Evolutionary conservation across 2,329 filamentous ascomycete genomes (phyloP), one percentile per base, ranked within the genome.

Genomic region (Phymatotrichopsis omnivora): DNA sequence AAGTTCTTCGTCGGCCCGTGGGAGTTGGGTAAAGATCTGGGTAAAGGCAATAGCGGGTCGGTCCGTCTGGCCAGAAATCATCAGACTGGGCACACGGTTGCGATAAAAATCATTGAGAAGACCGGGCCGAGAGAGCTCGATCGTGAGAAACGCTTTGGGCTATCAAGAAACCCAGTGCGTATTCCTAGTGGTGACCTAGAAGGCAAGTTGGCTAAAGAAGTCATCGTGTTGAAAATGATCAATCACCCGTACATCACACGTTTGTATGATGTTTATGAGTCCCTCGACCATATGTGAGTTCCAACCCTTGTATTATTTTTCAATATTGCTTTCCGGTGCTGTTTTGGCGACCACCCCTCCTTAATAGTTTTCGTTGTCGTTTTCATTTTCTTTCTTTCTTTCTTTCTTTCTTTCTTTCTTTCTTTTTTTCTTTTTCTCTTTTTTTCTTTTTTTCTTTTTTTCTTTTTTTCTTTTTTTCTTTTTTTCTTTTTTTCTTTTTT

Each of bases 241-340:
- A 81, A 94, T 59, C 91, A 98, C 65, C 84, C 82, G 5, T 91
- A 96, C 62, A 89, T 96, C 58, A 87, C 95, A 64, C 85, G 83
- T 56, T 68, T 98, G 7, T 91, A 89, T 61, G 91, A 98, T 65
- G 89, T 98, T 23, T 98, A 89, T 89, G 91, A 98, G 66, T 96
- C 95, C 61, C 75, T 84, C 17, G 83, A 85, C 45, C 87, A 98
- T 64, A 80, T 98, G 84, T 95, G 70, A 68, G 83, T 67, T 14
- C 27, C 37, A 41, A 43, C 59, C 64, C 49, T 63, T 44, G 7
- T 27, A 12, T 7, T 28, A 5, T 24, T 38, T 42, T 17, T n/a
- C 7, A 45, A 38, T 20, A 6, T 45, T 14, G 20, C 12, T 25
- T 23, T 45, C 24, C 24, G 11, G n/a, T n/a, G n/a, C n/a, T n/a